Percentiles rank a stretch among this genome's conserved stretches.
phyloP scores from a whole-genome alignment of 2,329 filamentous ascomycete species.

The Aureobasidium sp. region DNA sequence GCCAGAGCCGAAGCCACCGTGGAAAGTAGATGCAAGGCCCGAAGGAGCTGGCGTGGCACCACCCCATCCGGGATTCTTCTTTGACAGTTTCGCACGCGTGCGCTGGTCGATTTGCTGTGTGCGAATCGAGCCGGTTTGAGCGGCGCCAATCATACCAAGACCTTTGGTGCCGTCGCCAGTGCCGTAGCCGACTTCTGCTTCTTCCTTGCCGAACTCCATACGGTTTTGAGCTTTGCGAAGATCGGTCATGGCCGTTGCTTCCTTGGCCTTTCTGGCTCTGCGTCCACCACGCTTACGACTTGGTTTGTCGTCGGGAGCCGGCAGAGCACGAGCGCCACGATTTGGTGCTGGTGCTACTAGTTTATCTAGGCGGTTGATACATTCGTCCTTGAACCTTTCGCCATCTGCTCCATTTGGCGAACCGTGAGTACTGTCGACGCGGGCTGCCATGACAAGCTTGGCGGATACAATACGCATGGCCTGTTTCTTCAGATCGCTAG shows the following conservation, averaged over 20 bases:
- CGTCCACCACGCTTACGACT: constrained; percentile 86
- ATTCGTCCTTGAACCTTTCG: constrained; percentile 72
- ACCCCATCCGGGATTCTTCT: constrained; percentile 95
- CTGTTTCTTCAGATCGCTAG: constrained; percentile 81
- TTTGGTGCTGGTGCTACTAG: constrained; percentile 86
- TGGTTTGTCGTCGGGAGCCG: constrained; percentile 91
- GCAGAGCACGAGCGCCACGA: constrained; percentile 77
- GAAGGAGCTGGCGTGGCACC: constrained; percentile 44
- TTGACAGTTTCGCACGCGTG: constrained; percentile 85
- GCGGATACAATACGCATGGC: constrained; percentile 91
- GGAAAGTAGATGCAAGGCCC: constrained; percentile 69
- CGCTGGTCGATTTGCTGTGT: constrained; percentile 85
- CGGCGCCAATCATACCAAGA: constrained; percentile 89
- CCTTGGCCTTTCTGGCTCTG: constrained; percentile 87
- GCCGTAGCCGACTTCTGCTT: constrained; percentile 87
- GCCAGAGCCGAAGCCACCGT: constrained; percentile 64
- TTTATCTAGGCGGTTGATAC: constrained; percentile 82
- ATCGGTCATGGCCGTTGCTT: constrained; percentile 94
- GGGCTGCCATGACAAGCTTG: constrained; percentile 88
- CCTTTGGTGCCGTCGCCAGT: constrained; percentile 78
- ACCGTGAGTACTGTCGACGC: constrained; percentile 79
- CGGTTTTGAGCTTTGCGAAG: constrained; percentile 93
- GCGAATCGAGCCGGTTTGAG: constrained; percentile 82
- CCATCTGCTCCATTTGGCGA: constrained; percentile 76
- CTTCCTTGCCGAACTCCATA: constrained; percentile 92